These are phyloP conservation scores for Hypoxylon rubiginosum DNA, from an alignment of 2,329 filamentous ascomycete species.

Conservation along the genomic window DNA sequence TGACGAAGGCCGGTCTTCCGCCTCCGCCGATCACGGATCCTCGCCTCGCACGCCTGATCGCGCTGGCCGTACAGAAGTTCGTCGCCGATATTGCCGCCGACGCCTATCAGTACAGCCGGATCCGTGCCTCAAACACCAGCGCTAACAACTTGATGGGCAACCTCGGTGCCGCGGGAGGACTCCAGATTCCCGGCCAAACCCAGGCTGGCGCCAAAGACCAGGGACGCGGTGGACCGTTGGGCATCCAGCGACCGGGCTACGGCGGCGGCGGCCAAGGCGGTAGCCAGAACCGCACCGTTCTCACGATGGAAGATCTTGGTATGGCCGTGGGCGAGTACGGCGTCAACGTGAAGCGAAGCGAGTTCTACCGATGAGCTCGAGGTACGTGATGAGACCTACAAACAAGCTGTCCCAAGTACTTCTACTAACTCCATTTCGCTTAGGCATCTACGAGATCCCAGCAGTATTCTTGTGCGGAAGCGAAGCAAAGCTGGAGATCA, in stretches of 20 bases:
- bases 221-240: constrained; percentile 72
- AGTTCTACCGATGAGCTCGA: constrained; percentile 77
- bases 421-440: neutral
- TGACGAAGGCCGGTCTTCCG: constrained; percentile 93
- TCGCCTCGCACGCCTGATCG: constrained; percentile 90
- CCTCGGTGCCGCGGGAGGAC: constrained; percentile 80
- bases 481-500: neutral
- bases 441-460: constrained; percentile 4
- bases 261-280: constrained; percentile 91
- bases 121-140: constrained; percentile 89
- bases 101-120: constrained; percentile 97
- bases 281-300: constrained; percentile 89
- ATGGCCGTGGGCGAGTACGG: constrained; percentile 99
- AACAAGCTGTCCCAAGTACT: neutral
- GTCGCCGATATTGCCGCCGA: constrained; percentile 97
- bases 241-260: constrained; percentile 82
- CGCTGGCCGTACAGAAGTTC: constrained; percentile 98
- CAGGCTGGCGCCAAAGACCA: constrained; percentile 69
- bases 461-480: neutral
- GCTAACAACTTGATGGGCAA: constrained; percentile 93
- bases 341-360: constrained; percentile 95
- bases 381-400: neutral
- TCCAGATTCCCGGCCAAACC: constrained; percentile 73
- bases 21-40: constrained; percentile 91
- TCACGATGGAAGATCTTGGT: constrained; percentile 98